phyloP scores from a whole-genome alignment of 2,329 filamentous ascomycete species.

The Calonectria pauciramosa region DNA sequence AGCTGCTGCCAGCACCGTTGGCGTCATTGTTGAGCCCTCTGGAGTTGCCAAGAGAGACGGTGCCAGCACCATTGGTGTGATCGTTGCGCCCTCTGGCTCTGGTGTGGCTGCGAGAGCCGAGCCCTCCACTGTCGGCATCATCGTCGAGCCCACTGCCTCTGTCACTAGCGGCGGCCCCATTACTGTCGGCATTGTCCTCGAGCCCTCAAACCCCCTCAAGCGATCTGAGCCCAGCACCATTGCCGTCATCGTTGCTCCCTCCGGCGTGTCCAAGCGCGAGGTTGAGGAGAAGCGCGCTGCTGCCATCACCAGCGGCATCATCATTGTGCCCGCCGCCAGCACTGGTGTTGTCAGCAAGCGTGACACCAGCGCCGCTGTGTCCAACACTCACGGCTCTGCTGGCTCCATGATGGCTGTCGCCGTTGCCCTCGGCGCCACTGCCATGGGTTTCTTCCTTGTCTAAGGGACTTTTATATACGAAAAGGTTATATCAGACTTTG shows the following conservation, averaged over 20 bases:
- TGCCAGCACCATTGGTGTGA: neutral
- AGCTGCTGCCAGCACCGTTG: neutral
- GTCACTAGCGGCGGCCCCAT: neutral
- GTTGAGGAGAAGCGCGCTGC: neutral
- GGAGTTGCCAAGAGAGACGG: neutral
- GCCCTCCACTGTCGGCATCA: neutral
- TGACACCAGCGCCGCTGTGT: neutral
- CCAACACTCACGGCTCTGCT: neutral
- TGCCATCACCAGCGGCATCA: neutral
- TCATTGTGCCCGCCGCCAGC: neutral
- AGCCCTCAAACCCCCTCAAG: conserved; percentile 8
- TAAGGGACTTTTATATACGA: too few relatives aligned
- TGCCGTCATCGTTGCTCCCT: neutral
- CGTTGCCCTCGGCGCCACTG: neutral
- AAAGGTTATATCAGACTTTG: neutral
- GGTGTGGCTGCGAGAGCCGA: neutral
- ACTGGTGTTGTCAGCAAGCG: neutral
- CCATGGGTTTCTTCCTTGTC: neutral
- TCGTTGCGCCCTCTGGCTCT: neutral
- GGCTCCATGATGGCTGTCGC: neutral
- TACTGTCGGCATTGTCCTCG: neutral
- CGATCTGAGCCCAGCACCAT: neutral
- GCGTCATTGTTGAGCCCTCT: neutral
- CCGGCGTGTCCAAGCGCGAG: neutral
- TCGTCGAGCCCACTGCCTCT: neutral